phyloP scores from a whole-genome alignment of 176 grass and related monocot species.

The Oryza brachyantha region DNA sequence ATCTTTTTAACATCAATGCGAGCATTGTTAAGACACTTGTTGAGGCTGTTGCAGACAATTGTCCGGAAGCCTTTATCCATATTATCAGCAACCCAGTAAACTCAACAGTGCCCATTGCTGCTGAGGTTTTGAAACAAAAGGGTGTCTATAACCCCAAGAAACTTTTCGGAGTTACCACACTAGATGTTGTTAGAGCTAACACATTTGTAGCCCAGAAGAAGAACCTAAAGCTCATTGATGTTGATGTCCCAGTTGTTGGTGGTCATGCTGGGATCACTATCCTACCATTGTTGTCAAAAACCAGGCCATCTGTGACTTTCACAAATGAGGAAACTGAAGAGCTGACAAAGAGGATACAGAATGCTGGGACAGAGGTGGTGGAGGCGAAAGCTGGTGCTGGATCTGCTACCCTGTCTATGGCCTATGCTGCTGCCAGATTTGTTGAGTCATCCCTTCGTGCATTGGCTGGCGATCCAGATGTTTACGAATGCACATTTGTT shows the following conservation, averaged over 20 bases:
- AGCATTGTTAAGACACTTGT: conserved; percentile 74
- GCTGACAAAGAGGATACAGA: conserved; percentile 80
- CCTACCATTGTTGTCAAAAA: conserved; percentile 65
- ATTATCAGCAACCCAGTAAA: conserved; percentile 93
- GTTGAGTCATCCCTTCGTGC: conserved; percentile 67
- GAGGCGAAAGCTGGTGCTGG: conserved; percentile 85
- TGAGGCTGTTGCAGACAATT: conserved; percentile 78
- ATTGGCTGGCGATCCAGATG: conserved; percentile 64
- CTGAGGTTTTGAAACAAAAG: conserved; percentile 80
- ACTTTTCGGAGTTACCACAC: conserved; percentile 75
- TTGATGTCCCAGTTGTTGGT: conserved; percentile 81
- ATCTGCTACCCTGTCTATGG: conserved; percentile 86
- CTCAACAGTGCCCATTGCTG: conserved; percentile 77
- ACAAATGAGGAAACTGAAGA: conserved; percentile 58
- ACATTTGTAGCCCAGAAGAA: conserved; percentile 80
- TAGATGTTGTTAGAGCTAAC: conserved; percentile 79
- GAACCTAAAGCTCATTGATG: conserved; percentile 68
- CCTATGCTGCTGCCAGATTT: conserved; percentile 77
- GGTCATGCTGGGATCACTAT: conserved; percentile 87
- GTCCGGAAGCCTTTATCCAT: conserved; percentile 69
- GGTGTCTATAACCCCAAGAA: conserved; percentile 75
- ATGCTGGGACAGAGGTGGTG: conserved; percentile 77
- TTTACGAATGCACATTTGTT: conserved; percentile 80
- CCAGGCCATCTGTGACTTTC: conserved; percentile 61
- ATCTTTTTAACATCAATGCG: conserved; percentile 80